These are phyloP conservation scores for Beauveria bassiana DNA, from an alignment of 2,329 filamentous ascomycete species.

Conservation along the genomic window DNA sequence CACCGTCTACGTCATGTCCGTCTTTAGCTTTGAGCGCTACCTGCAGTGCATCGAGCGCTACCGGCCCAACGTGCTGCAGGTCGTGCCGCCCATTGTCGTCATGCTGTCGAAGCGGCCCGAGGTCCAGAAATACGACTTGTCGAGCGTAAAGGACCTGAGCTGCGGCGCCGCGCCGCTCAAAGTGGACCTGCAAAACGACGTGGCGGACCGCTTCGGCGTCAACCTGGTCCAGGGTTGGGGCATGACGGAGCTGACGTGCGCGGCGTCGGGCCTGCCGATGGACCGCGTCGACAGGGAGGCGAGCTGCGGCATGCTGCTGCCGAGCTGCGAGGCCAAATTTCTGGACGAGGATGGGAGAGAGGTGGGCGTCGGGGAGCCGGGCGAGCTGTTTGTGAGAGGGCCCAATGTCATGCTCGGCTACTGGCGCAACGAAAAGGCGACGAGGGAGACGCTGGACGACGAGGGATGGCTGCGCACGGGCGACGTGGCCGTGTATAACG, in stretches of 20 bases:
- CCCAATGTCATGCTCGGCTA: conserved; percentile 53
- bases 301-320: conserved; percentile 43
- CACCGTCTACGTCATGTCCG: conserved; percentile 48
- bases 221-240: conserved; percentile 48
- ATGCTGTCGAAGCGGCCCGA: conserved; percentile 52
- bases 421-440: conserved; percentile 49
- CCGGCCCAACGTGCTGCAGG: conserved; percentile 43
- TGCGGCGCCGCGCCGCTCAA: conserved; percentile 47
- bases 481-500: conserved; percentile 43
- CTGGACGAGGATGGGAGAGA: conserved; percentile 46
- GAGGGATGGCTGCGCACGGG: conserved; percentile 55
- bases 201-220: conserved; percentile 33
- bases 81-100: conserved; percentile 52
- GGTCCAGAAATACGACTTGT: conserved; percentile 43
- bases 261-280: conserved; percentile 33
- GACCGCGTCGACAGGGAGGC: conserved; percentile 29
- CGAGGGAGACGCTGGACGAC: conserved; percentile 37
- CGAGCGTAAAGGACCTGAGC: conserved; percentile 36
- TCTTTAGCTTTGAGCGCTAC: conserved; percentile 47
- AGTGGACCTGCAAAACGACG: conserved; percentile 34
- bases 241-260: conserved; percentile 48
- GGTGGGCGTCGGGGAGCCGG: conserved; percentile 37
- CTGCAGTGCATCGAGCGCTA: conserved; percentile 41
- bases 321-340: conserved; percentile 47
- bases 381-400: conserved; percentile 46